phyloP scores from a whole-genome alignment of 805 yeast genomes.

The Candida broadrunensis region DNA sequence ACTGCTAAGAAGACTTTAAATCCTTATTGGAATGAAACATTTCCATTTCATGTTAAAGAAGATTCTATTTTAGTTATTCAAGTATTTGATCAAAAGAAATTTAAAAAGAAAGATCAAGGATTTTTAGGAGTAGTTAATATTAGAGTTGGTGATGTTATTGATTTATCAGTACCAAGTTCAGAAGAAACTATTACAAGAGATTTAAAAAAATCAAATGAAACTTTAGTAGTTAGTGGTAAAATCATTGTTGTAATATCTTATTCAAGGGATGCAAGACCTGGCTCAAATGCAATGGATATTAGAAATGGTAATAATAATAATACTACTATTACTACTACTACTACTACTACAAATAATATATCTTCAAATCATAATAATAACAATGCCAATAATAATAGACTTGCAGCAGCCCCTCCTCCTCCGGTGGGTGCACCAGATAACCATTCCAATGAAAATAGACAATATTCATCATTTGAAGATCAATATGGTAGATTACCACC shows the following conservation, averaged over 20 bases:
- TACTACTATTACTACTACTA: conserved; percentile 15
- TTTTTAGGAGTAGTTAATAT: conserved; percentile 94
- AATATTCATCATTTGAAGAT: conserved; percentile 92
- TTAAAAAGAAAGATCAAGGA: conserved; percentile 98
- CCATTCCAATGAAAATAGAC: conserved; percentile 41
- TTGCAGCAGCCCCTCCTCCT: conserved; percentile 11
- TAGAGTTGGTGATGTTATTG: conserved; percentile 84
- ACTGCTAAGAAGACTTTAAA: conserved; percentile 91
- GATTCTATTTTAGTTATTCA: conserved; percentile 87
- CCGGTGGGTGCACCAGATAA: conserved; percentile 7
- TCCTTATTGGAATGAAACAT: conserved; percentile 97
- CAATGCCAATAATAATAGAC: conserved; percentile 6
- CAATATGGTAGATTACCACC: conserved; percentile 95
- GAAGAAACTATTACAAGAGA: conserved; percentile 93
- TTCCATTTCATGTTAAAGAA: conserved; percentile 73
- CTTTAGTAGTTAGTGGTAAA: conserved; percentile 90
- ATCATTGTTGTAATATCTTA: conserved; percentile 73
- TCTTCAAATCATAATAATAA: conserved; percentile 8
- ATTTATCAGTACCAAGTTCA: conserved; percentile 45
- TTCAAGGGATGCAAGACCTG: conserved; percentile 7
- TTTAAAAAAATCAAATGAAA: conserved; percentile 86
- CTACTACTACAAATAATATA: conserved; percentile 16
- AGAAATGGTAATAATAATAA: conserved; percentile 10
- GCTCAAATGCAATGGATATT: conserved; percentile 14
- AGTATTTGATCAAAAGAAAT: conserved; percentile 95